A percentile compares a stretch with the other conserved stretches of the same genome.
Conservation (phyloP, 1,284 basidiomycete genomes). For the Chiua sp. region DNA sequence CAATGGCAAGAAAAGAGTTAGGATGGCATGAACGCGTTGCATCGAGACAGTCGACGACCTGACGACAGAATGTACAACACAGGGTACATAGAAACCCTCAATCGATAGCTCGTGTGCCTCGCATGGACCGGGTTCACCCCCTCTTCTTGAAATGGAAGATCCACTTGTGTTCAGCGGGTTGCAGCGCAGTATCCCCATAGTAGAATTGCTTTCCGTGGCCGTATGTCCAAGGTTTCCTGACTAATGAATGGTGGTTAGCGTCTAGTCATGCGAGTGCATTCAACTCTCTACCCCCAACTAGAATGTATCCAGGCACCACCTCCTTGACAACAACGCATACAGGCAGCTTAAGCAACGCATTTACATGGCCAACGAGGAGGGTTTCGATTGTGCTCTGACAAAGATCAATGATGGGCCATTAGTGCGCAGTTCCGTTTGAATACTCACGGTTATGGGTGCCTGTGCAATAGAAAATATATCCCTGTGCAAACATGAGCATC, state of each 20-base stretch:
- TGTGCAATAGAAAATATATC: slow-evolving; percentile 12
- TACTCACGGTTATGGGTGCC: slow-evolving; percentile 26
- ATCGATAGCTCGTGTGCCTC: neutral
- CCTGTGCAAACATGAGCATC: slow-evolving; percentile 16
- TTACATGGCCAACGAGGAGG: slow-evolving; percentile 25
- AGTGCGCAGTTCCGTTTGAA: neutral
- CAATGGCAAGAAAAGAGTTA: slow-evolving; percentile 72
- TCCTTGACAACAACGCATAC: slow-evolving; percentile 17
- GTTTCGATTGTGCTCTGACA: slow-evolving; percentile 30
- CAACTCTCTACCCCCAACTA: slow-evolving; percentile 23
- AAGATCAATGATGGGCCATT: neutral
- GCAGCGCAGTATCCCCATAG: slow-evolving; percentile 21
- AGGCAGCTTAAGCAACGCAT: slow-evolving; percentile 19
- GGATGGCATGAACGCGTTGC: neutral
- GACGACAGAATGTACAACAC: slow-evolving; percentile 5
- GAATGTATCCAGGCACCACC: slow-evolving; percentile 18
- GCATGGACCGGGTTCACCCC: neutral
- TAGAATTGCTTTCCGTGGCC: slow-evolving; percentile 32
- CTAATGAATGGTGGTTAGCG: slow-evolving; percentile 16
- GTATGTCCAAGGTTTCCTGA: slow-evolving; percentile 33
- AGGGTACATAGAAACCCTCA: neutral
- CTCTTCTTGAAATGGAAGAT: slow-evolving; percentile 24
- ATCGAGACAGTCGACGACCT: slow-evolving; percentile 3
- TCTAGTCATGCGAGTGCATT: neutral
- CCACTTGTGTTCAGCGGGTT: slow-evolving; percentile 34